These are phyloP conservation scores for Acanthamoeba sp. DNA, from an alignment of 208 protist genomes.

Conservation along the genomic window DNA sequence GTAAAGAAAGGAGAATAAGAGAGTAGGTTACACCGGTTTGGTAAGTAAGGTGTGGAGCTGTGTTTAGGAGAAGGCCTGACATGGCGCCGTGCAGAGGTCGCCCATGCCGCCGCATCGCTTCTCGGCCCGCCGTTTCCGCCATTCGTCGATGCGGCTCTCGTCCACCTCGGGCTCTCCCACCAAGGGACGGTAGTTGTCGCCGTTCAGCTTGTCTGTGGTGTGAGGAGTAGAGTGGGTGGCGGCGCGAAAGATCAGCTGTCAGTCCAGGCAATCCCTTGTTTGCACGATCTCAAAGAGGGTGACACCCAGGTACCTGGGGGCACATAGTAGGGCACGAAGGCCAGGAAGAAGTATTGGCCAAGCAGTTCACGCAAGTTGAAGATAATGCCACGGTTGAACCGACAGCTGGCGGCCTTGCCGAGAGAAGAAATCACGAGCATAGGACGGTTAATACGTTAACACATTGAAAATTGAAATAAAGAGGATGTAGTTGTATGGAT, in stretches of 20 bases:
- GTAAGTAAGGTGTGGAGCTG: too few species aligned
- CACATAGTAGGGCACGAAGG: not conserved
- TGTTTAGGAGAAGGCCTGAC: slow-evolving; percentile 42
- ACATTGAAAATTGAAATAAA: too few species aligned
- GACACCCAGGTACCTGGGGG: not conserved
- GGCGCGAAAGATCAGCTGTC: too few species aligned
- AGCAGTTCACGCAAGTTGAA: slow-evolving; percentile 34
- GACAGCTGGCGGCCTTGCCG: not conserved
- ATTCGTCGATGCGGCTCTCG: not conserved
- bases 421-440: not conserved
- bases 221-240: too few species aligned
- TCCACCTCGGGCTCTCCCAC: not conserved
- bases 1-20: too few species aligned
- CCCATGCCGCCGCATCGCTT: slow-evolving; percentile 12
- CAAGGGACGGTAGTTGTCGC: slow-evolving; percentile 29
- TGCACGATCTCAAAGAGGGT: not conserved
- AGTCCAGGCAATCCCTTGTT: too few species aligned
- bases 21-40: too few species aligned
- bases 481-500: too few species aligned
- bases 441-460: too few species aligned
- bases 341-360: not conserved
- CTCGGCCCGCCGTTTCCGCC: slow-evolving; percentile 4
- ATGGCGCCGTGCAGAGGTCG: slow-evolving; percentile 36
- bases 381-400: not conserved
- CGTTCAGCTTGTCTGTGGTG: not conserved